phyloP scores from a whole-genome alignment of 2,329 filamentous ascomycete species.

The Penicillium sp. region DNA sequence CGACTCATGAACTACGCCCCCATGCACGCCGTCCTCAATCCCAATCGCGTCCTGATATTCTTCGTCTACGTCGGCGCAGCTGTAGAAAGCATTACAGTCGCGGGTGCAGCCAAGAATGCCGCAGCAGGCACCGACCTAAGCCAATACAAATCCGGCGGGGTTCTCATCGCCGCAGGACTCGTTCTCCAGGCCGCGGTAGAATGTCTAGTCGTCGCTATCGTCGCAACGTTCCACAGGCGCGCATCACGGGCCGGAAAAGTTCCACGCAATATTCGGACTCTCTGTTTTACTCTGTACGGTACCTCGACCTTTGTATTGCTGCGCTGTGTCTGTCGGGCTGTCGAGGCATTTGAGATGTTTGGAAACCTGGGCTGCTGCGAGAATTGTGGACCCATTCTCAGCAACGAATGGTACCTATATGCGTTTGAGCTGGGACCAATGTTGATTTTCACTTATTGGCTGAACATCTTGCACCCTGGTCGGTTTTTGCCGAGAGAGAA shows the following conservation, averaged over 20 bases:
- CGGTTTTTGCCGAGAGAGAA: constrained; percentile 30
- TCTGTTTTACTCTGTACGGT: constrained; percentile 39
- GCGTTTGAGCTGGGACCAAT: constrained; percentile 39
- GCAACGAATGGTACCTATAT: constrained; percentile 40
- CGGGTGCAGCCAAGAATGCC: constrained; percentile 29
- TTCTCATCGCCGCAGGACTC: constrained; percentile 27
- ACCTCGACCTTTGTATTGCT: constrained; percentile 35
- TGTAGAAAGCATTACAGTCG: constrained; percentile 35
- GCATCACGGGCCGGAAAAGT: constrained; percentile 23
- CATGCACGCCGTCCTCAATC: constrained; percentile 40
- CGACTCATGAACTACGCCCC: constrained; percentile 41
- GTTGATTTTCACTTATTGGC: constrained; percentile 36
- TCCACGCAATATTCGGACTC: constrained; percentile 29
- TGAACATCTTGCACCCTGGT: constrained; percentile 40
- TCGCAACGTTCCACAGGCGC: constrained; percentile 30
- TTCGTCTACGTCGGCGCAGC: constrained; percentile 39
- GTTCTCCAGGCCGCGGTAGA: constrained; percentile 37
- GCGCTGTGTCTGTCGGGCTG: constrained; percentile 38
- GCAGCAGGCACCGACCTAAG: constrained; percentile 19
- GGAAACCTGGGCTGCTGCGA: constrained; percentile 19
- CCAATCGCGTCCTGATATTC: constrained; percentile 34
- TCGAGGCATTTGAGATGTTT: constrained; percentile 33
- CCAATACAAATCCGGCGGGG: constrained; percentile 24
- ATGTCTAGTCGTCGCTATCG: constrained; percentile 26
- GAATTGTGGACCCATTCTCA: constrained; percentile 28